A percentile compares a stretch with the other conserved stretches of the same genome.
phyloP scores from a whole-genome alignment of 78 protist genomes.

The Dictyostelium citrinum region DNA sequence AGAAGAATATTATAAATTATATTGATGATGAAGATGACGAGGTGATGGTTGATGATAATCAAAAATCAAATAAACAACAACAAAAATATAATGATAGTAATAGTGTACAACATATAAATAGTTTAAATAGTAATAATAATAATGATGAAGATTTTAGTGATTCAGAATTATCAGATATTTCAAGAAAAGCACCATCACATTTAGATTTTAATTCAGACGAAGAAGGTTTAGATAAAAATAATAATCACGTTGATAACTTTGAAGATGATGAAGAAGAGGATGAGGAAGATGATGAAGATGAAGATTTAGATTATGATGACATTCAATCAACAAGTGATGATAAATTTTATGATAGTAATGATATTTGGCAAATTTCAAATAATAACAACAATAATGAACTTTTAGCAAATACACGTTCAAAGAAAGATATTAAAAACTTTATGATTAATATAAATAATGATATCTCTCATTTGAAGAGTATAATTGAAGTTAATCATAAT shows the following conservation, averaged over 20 bases:
- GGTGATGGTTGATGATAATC: conserved; percentile 27
- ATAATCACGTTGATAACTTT: too few species aligned
- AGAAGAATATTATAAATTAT: background rate
- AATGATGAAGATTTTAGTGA: background rate
- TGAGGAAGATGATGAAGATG: background rate
- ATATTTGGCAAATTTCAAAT: background rate
- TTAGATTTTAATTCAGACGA: background rate
- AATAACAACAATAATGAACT: background rate
- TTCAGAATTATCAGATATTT: conserved; percentile 9
- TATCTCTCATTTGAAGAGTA: conserved; percentile 26
- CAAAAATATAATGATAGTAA: conserved; percentile 7
- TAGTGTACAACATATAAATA: background rate
- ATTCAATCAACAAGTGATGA: conserved; percentile 9
- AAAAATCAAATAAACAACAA: conserved; percentile 25
- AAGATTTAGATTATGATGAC: background rate
- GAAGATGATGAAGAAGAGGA: background rate
- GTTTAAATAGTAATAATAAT: background rate
- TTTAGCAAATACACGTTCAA: background rate
- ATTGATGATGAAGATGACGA: background rate
- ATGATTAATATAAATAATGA: conserved; percentile 35
- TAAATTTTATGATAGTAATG: conserved; percentile 53
- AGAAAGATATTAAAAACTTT: conserved; percentile 40
- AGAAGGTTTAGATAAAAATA: background rate
- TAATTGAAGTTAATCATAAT: conserved; percentile 56
- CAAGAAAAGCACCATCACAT: conserved; percentile 18